Evolutionary conservation across 2,329 filamentous ascomycete species (phyloP).

Genomic region (Epichloe coenophiala): DNA sequence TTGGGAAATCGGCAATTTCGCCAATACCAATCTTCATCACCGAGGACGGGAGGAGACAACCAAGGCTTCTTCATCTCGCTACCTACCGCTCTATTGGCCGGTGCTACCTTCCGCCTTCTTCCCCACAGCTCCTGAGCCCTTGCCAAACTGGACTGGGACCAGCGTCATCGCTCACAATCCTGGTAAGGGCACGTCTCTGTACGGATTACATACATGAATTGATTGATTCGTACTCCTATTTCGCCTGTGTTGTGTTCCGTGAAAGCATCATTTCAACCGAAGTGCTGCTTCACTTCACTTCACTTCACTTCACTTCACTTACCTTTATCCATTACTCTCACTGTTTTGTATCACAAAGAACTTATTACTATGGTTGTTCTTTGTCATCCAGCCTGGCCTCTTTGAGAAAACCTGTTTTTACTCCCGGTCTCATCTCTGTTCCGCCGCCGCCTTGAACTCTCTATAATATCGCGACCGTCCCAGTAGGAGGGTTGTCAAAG

Average conservation of each 20-base stretch:
- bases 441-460: background rate
- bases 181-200: background rate
- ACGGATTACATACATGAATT: background rate
- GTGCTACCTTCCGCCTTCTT: too few species aligned
- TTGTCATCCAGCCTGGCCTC: too few species aligned
- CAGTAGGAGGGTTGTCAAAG: background rate
- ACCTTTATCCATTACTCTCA: background rate
- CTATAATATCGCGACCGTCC: background rate
- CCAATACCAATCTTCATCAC: background rate
- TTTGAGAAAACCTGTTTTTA: background rate
- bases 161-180: constrained; percentile 1
- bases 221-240: constrained; percentile 1
- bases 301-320: too few species aligned
- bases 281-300: too few species aligned
- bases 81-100: background rate
- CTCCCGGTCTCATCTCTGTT: background rate
- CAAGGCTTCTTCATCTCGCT: background rate
- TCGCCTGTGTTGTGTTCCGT: background rate
- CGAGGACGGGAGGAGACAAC: background rate
- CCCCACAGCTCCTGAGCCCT: background rate
- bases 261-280: background rate
- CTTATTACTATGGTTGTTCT: too few species aligned
- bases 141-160: background rate
- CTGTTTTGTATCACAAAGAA: background rate
- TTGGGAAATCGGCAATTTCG: background rate